Evolutionary conservation across 1,139 yeast species (phyloP), one percentile per base, ranked within the genome.

Genomic region (Candida sp.): DNA sequence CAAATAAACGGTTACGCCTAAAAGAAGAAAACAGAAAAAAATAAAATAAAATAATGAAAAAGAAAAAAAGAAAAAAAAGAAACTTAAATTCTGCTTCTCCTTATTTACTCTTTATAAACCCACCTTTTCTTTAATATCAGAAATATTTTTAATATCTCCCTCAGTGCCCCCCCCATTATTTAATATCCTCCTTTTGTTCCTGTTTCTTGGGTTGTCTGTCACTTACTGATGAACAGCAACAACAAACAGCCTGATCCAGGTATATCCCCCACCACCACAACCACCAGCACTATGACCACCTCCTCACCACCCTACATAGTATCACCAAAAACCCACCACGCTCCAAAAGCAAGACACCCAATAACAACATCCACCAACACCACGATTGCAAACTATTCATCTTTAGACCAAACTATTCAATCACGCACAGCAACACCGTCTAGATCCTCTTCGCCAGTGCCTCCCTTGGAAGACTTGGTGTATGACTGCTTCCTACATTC

Each of bases 401-500:
- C 46, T 7, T 12, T 34, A n/a, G 46, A 44, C 12, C 34, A 42
- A 32, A 42, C 45, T 11, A 42, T 42, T 17, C 39, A 32, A 28
- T 17, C 35, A 4, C 26, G 31, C 5, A 3, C 42, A 32, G n/a
- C 40, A 4, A 30, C 37, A n/a, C 39, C 49, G 8, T 11, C 12
- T 5, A 12, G 35, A 34, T 25, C 47, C 27, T 8, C 47, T 11
- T 37, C 47, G 12, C 25, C 38, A 3, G 33, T 49, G 6, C 68
- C 68, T 3, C 32, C 61, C 3, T 52, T 69, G n/a, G 71, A 67
- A 47, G 67, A 65, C 40, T 55, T 69, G 26, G 58, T 68, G 5
- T 62, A 64, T 52, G 70, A 67, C 48, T 62, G 69, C 34, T 69
- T 66, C 50, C 54, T 63, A 22, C 47, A 60, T 43, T 58, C 69